phyloP scores from a whole-genome alignment of 352 stramenopile species.

The Pythium aristosporum region DNA sequence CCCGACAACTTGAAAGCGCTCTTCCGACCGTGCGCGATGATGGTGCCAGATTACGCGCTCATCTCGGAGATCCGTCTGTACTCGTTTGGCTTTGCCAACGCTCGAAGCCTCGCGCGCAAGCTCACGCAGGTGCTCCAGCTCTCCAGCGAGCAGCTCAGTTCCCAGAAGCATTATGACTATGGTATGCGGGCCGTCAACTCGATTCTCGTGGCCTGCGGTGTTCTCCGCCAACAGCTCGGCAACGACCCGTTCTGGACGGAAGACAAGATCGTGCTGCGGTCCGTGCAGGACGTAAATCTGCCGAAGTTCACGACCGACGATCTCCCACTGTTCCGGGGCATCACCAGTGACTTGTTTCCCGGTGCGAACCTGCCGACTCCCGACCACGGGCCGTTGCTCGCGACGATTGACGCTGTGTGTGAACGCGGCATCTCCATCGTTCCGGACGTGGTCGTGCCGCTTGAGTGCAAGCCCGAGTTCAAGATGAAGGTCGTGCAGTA shows the following conservation, averaged over 20 bases:
- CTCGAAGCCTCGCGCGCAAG: constrained; percentile 88
- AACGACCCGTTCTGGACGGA: constrained; percentile 90
- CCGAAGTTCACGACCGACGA: constrained; percentile 95
- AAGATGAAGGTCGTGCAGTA: constrained; percentile 95
- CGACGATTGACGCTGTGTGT: constrained; percentile 88
- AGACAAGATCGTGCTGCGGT: constrained; percentile 89
- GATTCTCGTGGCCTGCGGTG: constrained; percentile 92
- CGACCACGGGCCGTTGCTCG: constrained; percentile 86
- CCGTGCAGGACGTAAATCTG: constrained; percentile 95
- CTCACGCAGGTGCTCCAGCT: constrained; percentile 93
- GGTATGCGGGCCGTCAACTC: constrained; percentile 92
- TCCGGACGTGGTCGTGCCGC: constrained; percentile 50
- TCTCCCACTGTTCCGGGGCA: constrained; percentile 95
- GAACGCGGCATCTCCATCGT: constrained; percentile 57
- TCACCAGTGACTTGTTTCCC: constrained; percentile 95
- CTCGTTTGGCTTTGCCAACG: constrained; percentile 89
- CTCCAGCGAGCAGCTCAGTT: constrained; percentile 88
- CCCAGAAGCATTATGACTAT: constrained; percentile 91
- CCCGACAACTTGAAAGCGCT: constrained; percentile 83
- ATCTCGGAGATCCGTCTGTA: constrained; percentile 93
- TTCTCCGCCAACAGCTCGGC: constrained; percentile 86
- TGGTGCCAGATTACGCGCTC: constrained; percentile 89
- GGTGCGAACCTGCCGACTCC: constrained; percentile 77
- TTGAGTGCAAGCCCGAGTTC: constrained; percentile 83
- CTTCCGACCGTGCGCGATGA: constrained; percentile 90